These are phyloP conservation scores for Babesia gibsoni DNA, from an alignment of 169 alveolate genomes.

Conservation along the genomic window DNA sequence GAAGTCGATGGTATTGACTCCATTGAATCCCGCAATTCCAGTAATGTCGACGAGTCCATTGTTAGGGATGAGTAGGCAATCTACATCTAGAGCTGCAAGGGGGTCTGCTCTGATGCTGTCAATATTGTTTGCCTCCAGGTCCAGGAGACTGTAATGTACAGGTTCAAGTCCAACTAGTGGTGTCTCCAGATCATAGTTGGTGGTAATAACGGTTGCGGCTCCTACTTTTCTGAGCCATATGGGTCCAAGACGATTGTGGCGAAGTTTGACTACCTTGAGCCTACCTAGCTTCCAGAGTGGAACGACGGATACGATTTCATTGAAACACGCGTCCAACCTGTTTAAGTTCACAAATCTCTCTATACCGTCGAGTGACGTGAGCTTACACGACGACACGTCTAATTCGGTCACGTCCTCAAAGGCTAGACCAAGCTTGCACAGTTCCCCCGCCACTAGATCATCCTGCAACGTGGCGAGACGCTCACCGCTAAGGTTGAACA, in stretches of 20 bases:
- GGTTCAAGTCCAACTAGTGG: background rate
- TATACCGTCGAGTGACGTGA: slow-evolving; percentile 40
- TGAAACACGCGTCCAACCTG: slow-evolving; percentile 41
- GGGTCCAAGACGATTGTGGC: slow-evolving; percentile 12
- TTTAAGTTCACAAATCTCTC: slow-evolving; percentile 38
- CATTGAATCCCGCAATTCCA: slow-evolving; percentile 1
- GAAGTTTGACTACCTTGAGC: slow-evolving; percentile 23
- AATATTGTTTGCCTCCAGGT: slow-evolving; percentile 13
- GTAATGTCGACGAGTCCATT: slow-evolving; percentile 1
- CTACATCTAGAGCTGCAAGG: background rate
- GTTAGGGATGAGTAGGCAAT: slow-evolving; percentile 5
- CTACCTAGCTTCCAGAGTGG: slow-evolving; percentile 24
- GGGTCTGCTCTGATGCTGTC: slow-evolving; percentile 20
- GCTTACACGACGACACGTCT: slow-evolving; percentile 29
- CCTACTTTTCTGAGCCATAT: background rate
- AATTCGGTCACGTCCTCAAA: slow-evolving; percentile 49
- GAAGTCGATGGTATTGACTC: slow-evolving; percentile 8
- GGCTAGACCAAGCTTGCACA: slow-evolving; percentile 4
- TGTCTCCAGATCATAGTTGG: background rate
- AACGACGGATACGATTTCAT: slow-evolving; percentile 26
- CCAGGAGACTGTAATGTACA: slow-evolving; percentile 8
- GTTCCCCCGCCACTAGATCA: slow-evolving; percentile 4
- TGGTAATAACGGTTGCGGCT: background rate
- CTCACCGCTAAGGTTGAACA: slow-evolving; percentile 39
- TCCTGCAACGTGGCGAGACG: slow-evolving; percentile 12